Conservation (phyloP, 257 asterid species). For the Hygrophila difformis region DNA sequence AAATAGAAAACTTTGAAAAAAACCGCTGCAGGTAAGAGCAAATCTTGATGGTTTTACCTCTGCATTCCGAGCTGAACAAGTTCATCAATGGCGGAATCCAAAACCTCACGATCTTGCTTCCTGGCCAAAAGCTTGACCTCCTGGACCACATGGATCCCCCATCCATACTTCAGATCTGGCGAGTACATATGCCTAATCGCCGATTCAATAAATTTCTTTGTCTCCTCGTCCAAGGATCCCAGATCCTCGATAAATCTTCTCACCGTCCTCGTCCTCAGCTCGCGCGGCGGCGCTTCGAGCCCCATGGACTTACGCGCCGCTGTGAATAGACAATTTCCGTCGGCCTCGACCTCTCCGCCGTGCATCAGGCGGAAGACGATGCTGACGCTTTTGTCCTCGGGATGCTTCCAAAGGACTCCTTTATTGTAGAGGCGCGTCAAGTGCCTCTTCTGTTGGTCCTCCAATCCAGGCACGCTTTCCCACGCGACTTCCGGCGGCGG, state of each 20-base stretch:
- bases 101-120: constrained; percentile 51
- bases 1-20: neutral
- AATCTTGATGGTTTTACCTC: constrained; percentile 36
- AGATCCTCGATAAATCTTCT: constrained; percentile 68
- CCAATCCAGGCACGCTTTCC: constrained; percentile 74
- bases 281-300: constrained; percentile 45
- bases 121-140: constrained; percentile 71
- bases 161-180: constrained; percentile 87
- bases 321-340: constrained; percentile 84
- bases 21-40: neutral
- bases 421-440: constrained; percentile 46
- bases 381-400: constrained; percentile 36
- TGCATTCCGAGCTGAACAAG: constrained; percentile 77
- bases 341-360: constrained; percentile 91
- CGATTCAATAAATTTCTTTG: constrained; percentile 39
- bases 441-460: constrained; percentile 72
- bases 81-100: constrained; percentile 72
- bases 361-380: constrained; percentile 57
- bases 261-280: constrained; percentile 62
- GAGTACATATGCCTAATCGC: constrained; percentile 74
- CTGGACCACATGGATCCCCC: constrained; percentile 97
- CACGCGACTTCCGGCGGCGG: constrained; percentile 27
- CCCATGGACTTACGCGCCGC: constrained; percentile 65
- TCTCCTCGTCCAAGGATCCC: constrained; percentile 50
- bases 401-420: constrained; percentile 91